Evolutionary conservation across 768 basidiomycete genomes (phyloP), one percentile per base, ranked within the genome.

Genomic region (Hygrocybe coccinea): DNA sequence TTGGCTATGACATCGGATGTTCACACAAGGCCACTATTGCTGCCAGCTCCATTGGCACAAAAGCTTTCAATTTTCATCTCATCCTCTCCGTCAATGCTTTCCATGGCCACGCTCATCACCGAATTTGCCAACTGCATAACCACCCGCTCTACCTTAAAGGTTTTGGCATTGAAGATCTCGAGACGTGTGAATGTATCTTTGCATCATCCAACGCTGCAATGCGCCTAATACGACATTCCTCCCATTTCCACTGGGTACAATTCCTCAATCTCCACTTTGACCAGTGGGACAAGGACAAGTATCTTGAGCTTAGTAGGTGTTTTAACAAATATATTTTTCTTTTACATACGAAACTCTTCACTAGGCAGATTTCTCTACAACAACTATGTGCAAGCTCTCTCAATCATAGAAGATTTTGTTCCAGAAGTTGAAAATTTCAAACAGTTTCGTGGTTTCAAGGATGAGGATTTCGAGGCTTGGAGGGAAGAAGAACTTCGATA

Each of bases 1-100:
- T 56, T 7, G 63, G 61, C 2, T 66, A 64, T 41, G 59, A 69
- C 33, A 65, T 69, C 24, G 61, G 64, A 2, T 67, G 67, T 45
- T 54, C 49, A 0, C 65, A 61, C 22, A 14, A 15, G 11, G 48
- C 34, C 3, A 67, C 66, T 6, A 45, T 65, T 8, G 39, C 46
- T 4, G 29, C 50, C 4, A 64, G 61, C 38, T 59, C 57, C 1
- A 41, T 65, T 15, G 57, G 56, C 5, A 5, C 17, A 3, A 36
- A 58, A 37, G 56, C 60, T 12, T 41, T 39, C 11, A 34, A 35
- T 10, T 21, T 24, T 1, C 34, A 52, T 21, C 47, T 57, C 39
- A 39, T 39, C 12, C 43, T 56, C 45, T 36, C 52, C 4, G 59
- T 56, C 41, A 66, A 41, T 60, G 29, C 29, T 29, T 29, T 29